A percentile compares a stretch with the other conserved stretches of the same genome.
These are phyloP conservation scores for Chlorella sp. DNA, from an alignment of 139 green algal genomes.

Conservation along the genomic window DNA sequence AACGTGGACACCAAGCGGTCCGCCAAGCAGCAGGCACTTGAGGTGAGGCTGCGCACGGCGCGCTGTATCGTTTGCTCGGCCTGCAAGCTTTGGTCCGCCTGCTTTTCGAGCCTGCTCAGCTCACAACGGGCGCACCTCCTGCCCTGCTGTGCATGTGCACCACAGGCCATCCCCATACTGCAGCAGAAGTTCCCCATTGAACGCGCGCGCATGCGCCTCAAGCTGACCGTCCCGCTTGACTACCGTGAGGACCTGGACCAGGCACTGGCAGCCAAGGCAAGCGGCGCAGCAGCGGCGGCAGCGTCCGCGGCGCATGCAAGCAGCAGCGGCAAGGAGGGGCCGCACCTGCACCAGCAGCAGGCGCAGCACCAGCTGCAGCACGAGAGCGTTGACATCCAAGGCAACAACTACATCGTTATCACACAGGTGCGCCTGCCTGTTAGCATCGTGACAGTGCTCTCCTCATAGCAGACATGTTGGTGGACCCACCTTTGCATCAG, in stretches of 20 bases:
- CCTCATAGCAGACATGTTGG: no score
- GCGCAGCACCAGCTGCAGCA: not conserved
- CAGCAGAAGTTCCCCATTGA: slow-evolving; percentile 82
- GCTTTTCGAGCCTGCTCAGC: no score
- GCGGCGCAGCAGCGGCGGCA: no score
- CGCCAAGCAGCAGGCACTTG: slow-evolving; percentile 93
- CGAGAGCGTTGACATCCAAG: slow-evolving; percentile 1
- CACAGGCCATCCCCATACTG: slow-evolving; percentile 67
- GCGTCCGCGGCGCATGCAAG: no score
- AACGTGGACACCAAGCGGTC: slow-evolving; percentile 80
- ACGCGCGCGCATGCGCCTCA: slow-evolving; percentile 87
- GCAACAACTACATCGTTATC: slow-evolving; percentile 11
- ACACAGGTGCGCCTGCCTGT: slow-evolving; percentile 4
- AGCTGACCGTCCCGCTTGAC: slow-evolving; percentile 43
- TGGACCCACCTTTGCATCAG: no score
- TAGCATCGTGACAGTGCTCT: no score
- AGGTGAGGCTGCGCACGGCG: no score
- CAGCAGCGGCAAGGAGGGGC: no score
- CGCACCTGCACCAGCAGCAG: no score
- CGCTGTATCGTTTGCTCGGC: no score
- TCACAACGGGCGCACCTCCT: no score
- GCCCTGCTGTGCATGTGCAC: no score
- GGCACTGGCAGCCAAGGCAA: slow-evolving; percentile 14
- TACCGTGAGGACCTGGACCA: slow-evolving; percentile 36
- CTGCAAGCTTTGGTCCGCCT: not conserved